These are phyloP conservation scores for Rutstroemia sydowiana DNA, from an alignment of 2,329 filamentous ascomycete species.

Conservation along the genomic window DNA sequence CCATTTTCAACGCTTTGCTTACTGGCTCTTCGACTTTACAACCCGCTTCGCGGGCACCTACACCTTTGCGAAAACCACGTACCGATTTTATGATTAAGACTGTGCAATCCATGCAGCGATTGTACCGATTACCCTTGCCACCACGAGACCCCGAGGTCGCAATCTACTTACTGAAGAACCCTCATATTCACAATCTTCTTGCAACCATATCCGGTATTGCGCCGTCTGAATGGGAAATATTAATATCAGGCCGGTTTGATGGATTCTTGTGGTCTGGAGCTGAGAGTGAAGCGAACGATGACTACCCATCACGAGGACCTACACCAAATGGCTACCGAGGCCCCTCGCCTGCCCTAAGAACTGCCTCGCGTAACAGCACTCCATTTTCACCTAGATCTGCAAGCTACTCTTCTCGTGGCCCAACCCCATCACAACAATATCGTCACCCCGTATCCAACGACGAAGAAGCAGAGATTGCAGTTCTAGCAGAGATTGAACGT, in stretches of 20 bases:
- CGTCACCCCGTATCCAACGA: conserved; percentile 72
- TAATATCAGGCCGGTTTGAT: conserved; percentile 89
- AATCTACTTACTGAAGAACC: conserved; percentile 79
- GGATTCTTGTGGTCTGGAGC: conserved; percentile 93
- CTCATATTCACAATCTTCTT: conserved; percentile 74
- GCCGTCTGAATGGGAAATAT: conserved; percentile 91
- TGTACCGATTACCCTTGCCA: conserved; percentile 66
- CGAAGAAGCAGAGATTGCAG: conserved; percentile 87
- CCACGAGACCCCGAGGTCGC: conserved; percentile 83
- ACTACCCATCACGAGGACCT: conserved; percentile 41
- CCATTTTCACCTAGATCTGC: conserved; percentile 27
- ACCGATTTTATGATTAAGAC: conserved; percentile 69
- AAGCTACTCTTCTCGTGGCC: conserved; percentile 39
- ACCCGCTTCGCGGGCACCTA: conserved; percentile 56
- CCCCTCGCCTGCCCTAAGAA: conserved; percentile 22
- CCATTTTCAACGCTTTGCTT: conserved; percentile 75
- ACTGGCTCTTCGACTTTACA: conserved; percentile 49
- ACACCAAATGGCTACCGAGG: conserved; percentile 42
- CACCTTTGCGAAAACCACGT: conserved; percentile 57
- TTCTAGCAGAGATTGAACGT: conserved; percentile 82
- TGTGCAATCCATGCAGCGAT: conserved; percentile 70
- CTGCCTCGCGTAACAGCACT: conserved; percentile 25
- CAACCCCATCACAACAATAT: conserved; percentile 47
- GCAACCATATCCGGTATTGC: conserved; percentile 83
- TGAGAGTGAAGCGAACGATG: conserved; percentile 47